Percentiles rank a stretch among this genome's conserved stretches.
These are phyloP conservation scores for Terana coerulea DNA, from an alignment of 768 basidiomycete species.

Conservation along the genomic window DNA sequence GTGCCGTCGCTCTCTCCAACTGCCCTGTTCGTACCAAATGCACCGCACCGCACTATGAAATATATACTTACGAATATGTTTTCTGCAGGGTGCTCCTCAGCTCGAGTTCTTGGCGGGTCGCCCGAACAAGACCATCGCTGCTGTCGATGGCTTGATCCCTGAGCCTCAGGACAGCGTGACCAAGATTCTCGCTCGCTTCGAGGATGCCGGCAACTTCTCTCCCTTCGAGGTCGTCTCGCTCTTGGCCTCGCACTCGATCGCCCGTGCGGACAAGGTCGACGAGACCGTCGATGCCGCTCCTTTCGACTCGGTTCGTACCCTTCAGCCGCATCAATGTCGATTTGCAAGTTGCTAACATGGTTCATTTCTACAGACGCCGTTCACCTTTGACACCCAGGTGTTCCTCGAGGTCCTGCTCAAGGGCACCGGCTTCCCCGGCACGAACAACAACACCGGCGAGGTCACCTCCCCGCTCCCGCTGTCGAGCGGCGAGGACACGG, in stretches of 20 bases:
- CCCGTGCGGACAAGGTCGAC: constrained; percentile 20
- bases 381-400: constrained; percentile 18
- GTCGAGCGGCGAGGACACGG: constrained; percentile 14
- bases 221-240: constrained; percentile 22
- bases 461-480: constrained; percentile 32
- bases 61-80: constrained; percentile 22
- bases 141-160: constrained; percentile 10
- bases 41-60: constrained; percentile 3
- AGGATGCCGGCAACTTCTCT: constrained; percentile 21
- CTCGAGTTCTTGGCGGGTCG: constrained; percentile 17
- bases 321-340: neutral
- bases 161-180: constrained; percentile 17
- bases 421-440: constrained; percentile 27
- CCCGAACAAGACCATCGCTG: neutral
- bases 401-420: constrained; percentile 25
- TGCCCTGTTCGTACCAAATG: neutral
- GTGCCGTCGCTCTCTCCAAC: constrained; percentile 6
- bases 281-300: constrained; percentile 15
- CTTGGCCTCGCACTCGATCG: constrained; percentile 17
- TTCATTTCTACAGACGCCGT: constrained; percentile 6
- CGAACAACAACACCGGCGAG: constrained; percentile 35
- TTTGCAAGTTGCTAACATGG: neutral
- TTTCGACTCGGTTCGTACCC: constrained; percentile 20
- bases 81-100: constrained; percentile 22
- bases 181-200: constrained; percentile 21